phyloP scores from a whole-genome alignment of 1,284 basidiomycete genomes.

The Cryptococcus sp. region DNA sequence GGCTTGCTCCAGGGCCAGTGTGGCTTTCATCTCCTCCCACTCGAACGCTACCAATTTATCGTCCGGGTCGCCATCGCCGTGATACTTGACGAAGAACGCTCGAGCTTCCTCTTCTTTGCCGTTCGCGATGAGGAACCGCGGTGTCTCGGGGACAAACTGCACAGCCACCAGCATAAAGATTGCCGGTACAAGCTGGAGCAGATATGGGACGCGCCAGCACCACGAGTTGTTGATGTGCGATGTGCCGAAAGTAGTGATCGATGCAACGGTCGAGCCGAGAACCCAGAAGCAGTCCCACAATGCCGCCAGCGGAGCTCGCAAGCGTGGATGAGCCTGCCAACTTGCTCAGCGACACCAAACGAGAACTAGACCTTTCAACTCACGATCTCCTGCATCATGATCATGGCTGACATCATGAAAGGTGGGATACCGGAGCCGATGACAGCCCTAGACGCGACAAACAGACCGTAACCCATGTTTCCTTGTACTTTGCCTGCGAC shows the following conservation, averaged over 20 bases:
- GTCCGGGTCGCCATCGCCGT: conserved; percentile 64
- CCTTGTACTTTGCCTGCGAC: conserved; percentile 7
- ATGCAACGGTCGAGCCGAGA: conserved; percentile 16
- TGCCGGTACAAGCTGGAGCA: conserved; percentile 18
- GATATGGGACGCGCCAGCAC: conserved; percentile 21
- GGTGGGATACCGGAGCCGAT: conserved; percentile 14
- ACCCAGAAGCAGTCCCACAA: conserved; percentile 16
- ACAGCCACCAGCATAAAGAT: conserved; percentile 20
- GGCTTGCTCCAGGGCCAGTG: conserved; percentile 64
- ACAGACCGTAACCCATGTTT: conserved; percentile 9
- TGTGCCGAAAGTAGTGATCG: conserved; percentile 32
- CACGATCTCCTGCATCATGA: conserved; percentile 23
- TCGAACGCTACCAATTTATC: conserved; percentile 70
- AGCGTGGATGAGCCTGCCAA: conserved; percentile 18
- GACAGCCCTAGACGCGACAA: conserved; percentile 15
- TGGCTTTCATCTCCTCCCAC: conserved; percentile 70
- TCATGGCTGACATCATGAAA: conserved; percentile 19
- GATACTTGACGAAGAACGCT: conserved; percentile 74
- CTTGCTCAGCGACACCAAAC: no score
- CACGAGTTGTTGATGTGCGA: conserved; percentile 25
- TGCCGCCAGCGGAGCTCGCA: conserved; percentile 15
- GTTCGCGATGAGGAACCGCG: conserved; percentile 30
- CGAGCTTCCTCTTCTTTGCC: conserved; percentile 64
- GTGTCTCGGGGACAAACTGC: conserved; percentile 33
- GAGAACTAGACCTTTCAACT: background rate